Evolutionary conservation across 192 early-diverging fungal species (phyloP), one percentile per base, ranked within the genome.

Genomic region (Coemansia sp.): DNA sequence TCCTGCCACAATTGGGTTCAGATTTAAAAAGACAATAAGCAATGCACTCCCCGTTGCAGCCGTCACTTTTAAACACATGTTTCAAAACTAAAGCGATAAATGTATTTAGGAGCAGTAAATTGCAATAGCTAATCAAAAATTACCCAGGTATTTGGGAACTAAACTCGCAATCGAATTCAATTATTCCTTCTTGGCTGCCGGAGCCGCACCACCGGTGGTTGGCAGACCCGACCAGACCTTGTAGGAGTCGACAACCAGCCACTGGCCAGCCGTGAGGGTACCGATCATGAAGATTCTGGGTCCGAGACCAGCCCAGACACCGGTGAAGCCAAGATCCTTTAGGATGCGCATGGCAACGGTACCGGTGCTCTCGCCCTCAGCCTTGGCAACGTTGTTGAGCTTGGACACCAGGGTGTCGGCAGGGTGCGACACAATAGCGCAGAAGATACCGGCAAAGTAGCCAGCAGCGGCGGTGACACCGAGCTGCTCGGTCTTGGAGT

Each of bases 241-340:
- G 85, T 89, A 90, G 59, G 84, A 83, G 86, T 92, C 92, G 77
- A 91, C 92, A 83, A 92, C 86, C 58, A 87, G 83, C 90, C 90
- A 94, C 79, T 94, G 92, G 55, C 90, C 79, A 60, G 85, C 90
- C 69, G 92, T 95, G 38, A 95, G 83, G 57, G 92, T 91, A 84
- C 93, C 94, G 67, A 95, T 89, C 94, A 95, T 95, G 41, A 93
- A 75, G 70, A 94, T 90, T 85, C 94, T 92, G 45, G 92, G 86
- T 19, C 85, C 85, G 24, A 95, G 82, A 63, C 94, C 94, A 72
- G 87, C 87, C 88, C 90, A 92, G 62, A 89, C 75, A 48, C 89
- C 89, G 12, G 70, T 55, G 27, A 87, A 77, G 48, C 89, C 89
- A 9, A 90, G 75, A 29, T 88, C 85, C 72, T 88, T 88, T 22